Percentiles rank a stretch among this genome's conserved stretches.
Evolutionary conservation across 2,329 filamentous ascomycete species (phyloP).

Genomic region (Apiospora pterosperma): DNA sequence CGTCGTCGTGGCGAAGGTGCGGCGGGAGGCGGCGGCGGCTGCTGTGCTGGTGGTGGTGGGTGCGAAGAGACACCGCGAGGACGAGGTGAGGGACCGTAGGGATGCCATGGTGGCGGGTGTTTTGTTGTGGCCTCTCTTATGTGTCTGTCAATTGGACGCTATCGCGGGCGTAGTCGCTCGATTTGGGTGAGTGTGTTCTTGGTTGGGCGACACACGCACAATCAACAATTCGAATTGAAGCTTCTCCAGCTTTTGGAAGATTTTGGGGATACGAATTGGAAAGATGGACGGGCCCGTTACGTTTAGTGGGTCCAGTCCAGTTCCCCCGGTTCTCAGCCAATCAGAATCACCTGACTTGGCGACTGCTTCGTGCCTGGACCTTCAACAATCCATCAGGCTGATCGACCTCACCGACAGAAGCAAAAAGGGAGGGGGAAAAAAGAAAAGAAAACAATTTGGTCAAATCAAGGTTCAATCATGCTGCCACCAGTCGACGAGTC

Average conservation of each 20-base stretch:
- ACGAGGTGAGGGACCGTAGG: conserved; percentile 3
- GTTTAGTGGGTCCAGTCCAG: background rate
- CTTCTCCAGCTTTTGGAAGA: background rate
- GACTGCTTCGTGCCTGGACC: background rate
- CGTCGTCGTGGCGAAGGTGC: conserved; percentile 21
- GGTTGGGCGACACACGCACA: background rate
- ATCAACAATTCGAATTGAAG: background rate
- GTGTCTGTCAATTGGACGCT: background rate
- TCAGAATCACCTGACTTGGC: background rate
- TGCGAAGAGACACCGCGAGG: conserved; percentile 7
- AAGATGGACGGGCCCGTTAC: background rate
- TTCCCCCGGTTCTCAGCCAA: background rate
- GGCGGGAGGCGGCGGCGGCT: conserved; percentile 7
- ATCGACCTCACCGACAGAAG: background rate
- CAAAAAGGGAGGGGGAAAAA: background rate
- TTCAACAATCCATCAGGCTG: background rate
- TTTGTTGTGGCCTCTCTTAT: background rate
- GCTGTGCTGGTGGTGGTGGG: conserved; percentile 1
- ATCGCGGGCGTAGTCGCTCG: background rate
- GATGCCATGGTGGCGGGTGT: conserved; percentile 7
- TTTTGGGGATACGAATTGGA: background rate
- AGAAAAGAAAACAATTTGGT: background rate
- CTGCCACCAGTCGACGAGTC: conserved; percentile 55
- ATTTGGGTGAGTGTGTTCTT: background rate
- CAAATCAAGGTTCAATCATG: conserved; percentile 38